Percentiles rank a stretch among this genome's conserved stretches.
These are phyloP conservation scores for Lignosus rhinocerotis DNA, from an alignment of 1,284 basidiomycete species.

Conservation along the genomic window DNA sequence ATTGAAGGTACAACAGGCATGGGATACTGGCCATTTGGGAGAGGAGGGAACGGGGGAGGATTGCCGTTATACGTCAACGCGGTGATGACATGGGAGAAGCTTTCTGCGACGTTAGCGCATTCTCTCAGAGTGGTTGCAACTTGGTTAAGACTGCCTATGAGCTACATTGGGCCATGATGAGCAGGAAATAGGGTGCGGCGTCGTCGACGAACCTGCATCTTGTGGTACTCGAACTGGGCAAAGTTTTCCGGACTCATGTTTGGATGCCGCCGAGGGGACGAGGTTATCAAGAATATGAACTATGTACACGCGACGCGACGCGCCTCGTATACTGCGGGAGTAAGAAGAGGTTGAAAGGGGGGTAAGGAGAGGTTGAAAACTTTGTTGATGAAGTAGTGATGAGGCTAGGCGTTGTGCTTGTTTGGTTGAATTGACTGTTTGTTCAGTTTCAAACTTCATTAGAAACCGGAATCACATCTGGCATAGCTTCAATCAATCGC, in stretches of 20 bases:
- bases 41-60: conserved; percentile 12
- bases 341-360: conserved; percentile 27
- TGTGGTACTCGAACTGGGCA: conserved; percentile 47
- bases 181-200: conserved; percentile 3
- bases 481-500: conserved; percentile 16
- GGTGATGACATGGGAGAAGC: conserved; percentile 39
- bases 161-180: conserved; percentile 36
- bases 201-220: conserved; percentile 43
- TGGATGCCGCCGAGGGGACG: conserved; percentile 31
- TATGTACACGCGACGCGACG: conserved; percentile 33
- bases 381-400: conserved; percentile 27
- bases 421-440: conserved; percentile 31
- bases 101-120: conserved; percentile 57
- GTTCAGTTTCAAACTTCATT: conserved; percentile 23
- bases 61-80: conserved; percentile 23
- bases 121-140: conserved; percentile 61
- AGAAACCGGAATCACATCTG: conserved; percentile 11
- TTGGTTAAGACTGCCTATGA: conserved; percentile 49
- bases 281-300: conserved; percentile 7
- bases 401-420: conserved; percentile 28
- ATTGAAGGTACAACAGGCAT: conserved; percentile 23
- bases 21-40: conserved; percentile 28
- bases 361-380: conserved; percentile 31
- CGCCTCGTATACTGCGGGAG: conserved; percentile 24
- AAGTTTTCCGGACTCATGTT: conserved; percentile 37